These are phyloP conservation scores for Pseudocercospora pini-densiflorae DNA, from an alignment of 2,329 filamentous ascomycete genomes.

Conservation along the genomic window DNA sequence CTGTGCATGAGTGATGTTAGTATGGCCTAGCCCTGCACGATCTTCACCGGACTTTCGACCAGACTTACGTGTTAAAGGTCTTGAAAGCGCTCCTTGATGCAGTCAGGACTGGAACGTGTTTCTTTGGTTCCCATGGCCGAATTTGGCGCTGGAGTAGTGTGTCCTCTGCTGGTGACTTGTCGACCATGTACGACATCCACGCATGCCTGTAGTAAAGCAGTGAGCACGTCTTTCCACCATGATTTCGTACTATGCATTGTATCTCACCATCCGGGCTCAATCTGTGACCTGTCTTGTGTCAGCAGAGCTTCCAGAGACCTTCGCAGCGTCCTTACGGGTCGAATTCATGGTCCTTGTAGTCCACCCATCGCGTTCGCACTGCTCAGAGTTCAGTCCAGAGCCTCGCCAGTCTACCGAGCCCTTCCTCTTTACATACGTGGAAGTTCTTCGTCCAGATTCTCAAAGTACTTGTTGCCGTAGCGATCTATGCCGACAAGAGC, in stretches of 20 bases:
- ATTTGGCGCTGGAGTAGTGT: constrained; percentile 68
- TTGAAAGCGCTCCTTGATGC: constrained; percentile 79
- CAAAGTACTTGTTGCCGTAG: constrained; percentile 97
- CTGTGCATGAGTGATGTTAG: constrained; percentile 34
- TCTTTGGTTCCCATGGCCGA: constrained; percentile 75
- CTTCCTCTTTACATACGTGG: constrained; percentile 66
- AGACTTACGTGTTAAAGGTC: constrained; percentile 89
- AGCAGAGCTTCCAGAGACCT: constrained; percentile 32
- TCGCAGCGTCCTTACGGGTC: constrained; percentile 63
- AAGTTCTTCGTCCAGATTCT: constrained; percentile 88
- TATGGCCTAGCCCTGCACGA: background rate
- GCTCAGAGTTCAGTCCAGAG: constrained; percentile 18
- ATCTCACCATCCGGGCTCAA: constrained; percentile 82
- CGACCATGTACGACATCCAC: constrained; percentile 93
- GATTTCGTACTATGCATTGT: background rate
- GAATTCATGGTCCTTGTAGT: constrained; percentile 88
- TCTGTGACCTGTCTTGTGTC: constrained; percentile 66
- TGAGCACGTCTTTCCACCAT: background rate
- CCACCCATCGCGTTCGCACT: constrained; percentile 97
- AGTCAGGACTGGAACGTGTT: constrained; percentile 77
- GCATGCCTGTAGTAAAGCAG: constrained; percentile 67
- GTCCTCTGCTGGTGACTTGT: constrained; percentile 82
- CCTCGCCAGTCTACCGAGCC: constrained; percentile 51
- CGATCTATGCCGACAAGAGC: constrained; percentile 81
- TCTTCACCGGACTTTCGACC: background rate